Evolutionary conservation across 2,329 filamentous ascomycete genomes (phyloP).

Genomic region (Nemania sp.): DNA sequence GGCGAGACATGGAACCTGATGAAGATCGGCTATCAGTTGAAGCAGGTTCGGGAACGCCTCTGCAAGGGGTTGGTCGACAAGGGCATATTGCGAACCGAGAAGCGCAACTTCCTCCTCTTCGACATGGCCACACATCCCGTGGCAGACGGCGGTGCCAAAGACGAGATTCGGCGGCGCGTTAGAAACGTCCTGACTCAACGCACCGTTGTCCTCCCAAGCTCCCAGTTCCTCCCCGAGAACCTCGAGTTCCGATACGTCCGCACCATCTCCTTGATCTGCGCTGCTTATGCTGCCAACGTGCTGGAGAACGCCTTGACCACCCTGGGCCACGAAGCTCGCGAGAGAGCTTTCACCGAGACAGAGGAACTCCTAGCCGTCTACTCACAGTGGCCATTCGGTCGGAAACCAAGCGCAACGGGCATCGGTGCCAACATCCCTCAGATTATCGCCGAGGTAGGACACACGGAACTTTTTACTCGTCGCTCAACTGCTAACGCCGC

Average conservation of each 20-base stretch:
- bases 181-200: conserved; percentile 91
- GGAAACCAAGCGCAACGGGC: conserved; percentile 76
- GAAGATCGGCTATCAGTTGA: conserved; percentile 99
- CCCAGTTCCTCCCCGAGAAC: conserved; percentile 89
- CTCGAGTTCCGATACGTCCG: conserved; percentile 92
- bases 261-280: conserved; percentile 95
- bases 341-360: conserved; percentile 94
- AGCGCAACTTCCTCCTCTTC: conserved; percentile 98
- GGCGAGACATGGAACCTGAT: conserved; percentile 99
- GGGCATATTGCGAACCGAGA: conserved; percentile 96
- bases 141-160: conserved; percentile 93
- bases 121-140: conserved; percentile 99
- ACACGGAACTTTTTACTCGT: background rate
- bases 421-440: conserved; percentile 92
- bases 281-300: conserved; percentile 96
- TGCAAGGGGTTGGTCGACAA: conserved; percentile 98
- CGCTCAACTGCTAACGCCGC: conserved; percentile 14
- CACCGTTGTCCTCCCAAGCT: conserved; percentile 85
- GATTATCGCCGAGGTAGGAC: conserved; percentile 72
- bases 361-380: conserved; percentile 96
- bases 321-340: conserved; percentile 89
- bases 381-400: conserved; percentile 95
- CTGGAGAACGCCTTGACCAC: conserved; percentile 96
- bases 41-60: conserved; percentile 96
- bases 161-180: conserved; percentile 92